Conservation (phyloP, 108 stramenopile genomes). For the Nitzschia sp. region DNA sequence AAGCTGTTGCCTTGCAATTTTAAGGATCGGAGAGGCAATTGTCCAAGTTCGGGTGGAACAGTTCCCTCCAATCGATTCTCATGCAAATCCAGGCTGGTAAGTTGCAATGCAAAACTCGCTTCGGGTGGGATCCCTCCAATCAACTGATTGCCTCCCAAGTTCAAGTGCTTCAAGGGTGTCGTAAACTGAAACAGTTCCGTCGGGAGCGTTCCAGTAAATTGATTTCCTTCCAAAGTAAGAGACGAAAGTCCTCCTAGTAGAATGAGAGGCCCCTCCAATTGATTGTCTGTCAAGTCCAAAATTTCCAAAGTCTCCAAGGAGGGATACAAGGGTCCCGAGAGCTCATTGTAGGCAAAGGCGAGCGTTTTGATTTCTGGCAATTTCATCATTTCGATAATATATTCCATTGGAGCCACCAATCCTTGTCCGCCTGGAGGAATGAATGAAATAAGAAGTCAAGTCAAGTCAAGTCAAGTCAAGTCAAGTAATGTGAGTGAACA, state of each 20-base stretch:
- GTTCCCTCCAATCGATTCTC: constrained; percentile 24
- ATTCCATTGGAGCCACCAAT: background rate
- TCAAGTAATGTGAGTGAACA: no score
- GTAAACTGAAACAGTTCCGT: constrained; percentile 46
- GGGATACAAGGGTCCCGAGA: background rate
- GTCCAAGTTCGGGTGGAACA: constrained; percentile 23
- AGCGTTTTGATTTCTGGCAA: constrained; percentile 1
- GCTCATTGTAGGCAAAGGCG: constrained; percentile 8
- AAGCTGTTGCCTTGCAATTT: constrained; percentile 12
- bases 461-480: no score
- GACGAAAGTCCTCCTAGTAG: constrained; percentile 12
- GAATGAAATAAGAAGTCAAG: background rate
- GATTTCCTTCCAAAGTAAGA: constrained; percentile 35
- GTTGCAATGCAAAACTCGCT: constrained; percentile 9
- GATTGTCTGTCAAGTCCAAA: constrained; percentile 14
- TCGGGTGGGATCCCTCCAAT: constrained; percentile 21
- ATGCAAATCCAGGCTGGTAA: constrained; percentile 19
- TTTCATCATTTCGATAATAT: constrained; percentile 11
- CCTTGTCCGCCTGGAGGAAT: constrained; percentile 7
- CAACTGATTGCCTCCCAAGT: constrained; percentile 23
- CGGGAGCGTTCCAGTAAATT: constrained; percentile 54
- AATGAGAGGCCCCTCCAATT: constrained; percentile 2
- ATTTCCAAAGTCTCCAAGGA: constrained; percentile 4
- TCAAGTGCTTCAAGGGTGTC: constrained; percentile 9
- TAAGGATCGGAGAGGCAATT: constrained; percentile 20